Percentiles rank a stretch among this genome's conserved stretches.
phyloP scores from a whole-genome alignment of 257 asterid species.

The Orobanche coerulescens region DNA sequence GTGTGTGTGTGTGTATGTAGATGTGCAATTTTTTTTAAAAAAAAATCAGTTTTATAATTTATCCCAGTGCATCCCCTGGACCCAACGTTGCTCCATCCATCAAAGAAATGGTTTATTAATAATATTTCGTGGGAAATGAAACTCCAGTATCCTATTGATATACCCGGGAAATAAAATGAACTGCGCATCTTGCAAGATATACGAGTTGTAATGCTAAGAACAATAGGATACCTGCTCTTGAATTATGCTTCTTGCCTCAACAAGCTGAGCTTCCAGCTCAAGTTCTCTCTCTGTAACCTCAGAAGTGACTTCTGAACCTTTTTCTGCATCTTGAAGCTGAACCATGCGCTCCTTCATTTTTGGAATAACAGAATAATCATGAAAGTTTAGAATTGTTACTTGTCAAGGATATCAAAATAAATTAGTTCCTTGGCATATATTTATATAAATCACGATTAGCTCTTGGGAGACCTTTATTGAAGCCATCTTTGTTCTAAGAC shows the following conservation, averaged over 20 bases:
- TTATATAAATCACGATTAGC: conserved; percentile 3
- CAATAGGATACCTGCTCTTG: conserved; percentile 76
- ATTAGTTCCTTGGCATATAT: background rate
- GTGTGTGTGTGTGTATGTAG: no score
- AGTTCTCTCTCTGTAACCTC: conserved; percentile 97
- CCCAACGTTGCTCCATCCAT: no score
- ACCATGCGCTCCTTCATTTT: conserved; percentile 80
- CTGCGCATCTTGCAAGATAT: background rate
- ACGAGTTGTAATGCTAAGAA: background rate
- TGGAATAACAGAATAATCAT: conserved; percentile 6
- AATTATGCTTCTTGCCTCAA: conserved; percentile 96
- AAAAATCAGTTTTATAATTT: no score
- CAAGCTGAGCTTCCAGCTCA: conserved; percentile 98
- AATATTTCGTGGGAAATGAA: no score
- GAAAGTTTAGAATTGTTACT: background rate
- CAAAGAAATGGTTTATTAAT: no score
- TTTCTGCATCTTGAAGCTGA: conserved; percentile 90
- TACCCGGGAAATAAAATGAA: no score
- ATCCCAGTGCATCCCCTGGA: no score
- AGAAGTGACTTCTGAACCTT: conserved; percentile 71
- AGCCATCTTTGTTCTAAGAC: conserved; percentile 71
- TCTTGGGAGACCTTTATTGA: conserved; percentile 60
- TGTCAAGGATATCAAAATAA: background rate
- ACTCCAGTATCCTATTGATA: no score
- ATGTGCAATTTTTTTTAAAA: no score